phyloP scores from a whole-genome alignment of 2,329 filamentous ascomycete genomes.

The Aspergillus cejpii region DNA sequence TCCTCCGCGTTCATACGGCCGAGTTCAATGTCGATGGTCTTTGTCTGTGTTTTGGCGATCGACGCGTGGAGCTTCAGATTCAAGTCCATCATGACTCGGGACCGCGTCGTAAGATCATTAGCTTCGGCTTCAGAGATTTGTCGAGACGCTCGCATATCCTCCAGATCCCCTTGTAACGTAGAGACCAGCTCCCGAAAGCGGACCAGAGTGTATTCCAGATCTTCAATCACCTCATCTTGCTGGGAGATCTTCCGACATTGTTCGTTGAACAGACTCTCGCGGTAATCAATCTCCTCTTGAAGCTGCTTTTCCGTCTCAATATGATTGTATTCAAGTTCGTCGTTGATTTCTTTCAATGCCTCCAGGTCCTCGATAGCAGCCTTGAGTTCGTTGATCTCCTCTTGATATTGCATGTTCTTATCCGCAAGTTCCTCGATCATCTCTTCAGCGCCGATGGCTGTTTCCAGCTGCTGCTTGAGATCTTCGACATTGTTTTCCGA shows the following conservation, averaged over 20 bases:
- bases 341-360: constrained; percentile 81
- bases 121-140: constrained; percentile 89
- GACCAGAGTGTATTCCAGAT: constrained; percentile 82
- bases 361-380: constrained; percentile 80
- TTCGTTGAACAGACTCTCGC: constrained; percentile 76
- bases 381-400: constrained; percentile 76
- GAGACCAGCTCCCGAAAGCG: constrained; percentile 85
- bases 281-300: constrained; percentile 86
- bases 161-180: constrained; percentile 75
- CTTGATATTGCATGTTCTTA: constrained; percentile 74
- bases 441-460: constrained; percentile 78
- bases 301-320: constrained; percentile 89
- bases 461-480: constrained; percentile 83
- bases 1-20: constrained; percentile 82
- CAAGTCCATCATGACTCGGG: constrained; percentile 90
- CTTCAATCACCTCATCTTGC: constrained; percentile 73
- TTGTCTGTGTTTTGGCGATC: constrained; percentile 83
- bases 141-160: constrained; percentile 86
- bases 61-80: constrained; percentile 91
- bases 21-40: constrained; percentile 87
- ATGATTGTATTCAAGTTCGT: constrained; percentile 90
- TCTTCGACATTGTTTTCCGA: constrained; percentile 74
- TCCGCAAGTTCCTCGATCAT: constrained; percentile 91
- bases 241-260: constrained; percentile 64
- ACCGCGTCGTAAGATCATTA: constrained; percentile 79